These are phyloP conservation scores for Phytophthora syringae DNA, from an alignment of 352 stramenopile species.

Conservation along the genomic window DNA sequence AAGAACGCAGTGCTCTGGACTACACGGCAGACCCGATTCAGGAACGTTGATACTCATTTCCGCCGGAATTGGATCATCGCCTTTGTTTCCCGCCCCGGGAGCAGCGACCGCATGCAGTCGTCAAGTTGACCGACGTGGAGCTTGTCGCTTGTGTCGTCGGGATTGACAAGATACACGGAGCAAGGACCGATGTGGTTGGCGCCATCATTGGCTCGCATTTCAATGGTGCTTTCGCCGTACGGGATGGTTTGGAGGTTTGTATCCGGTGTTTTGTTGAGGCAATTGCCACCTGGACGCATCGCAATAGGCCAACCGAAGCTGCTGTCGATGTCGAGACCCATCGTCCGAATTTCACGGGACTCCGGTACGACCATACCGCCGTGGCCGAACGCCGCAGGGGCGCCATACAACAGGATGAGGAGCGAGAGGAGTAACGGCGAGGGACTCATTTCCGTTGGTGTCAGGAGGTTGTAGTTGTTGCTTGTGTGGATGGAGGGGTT, in stretches of 20 bases:
- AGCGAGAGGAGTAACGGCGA: constrained; percentile 3
- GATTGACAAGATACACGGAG: constrained; percentile 45
- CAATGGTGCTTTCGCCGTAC: constrained; percentile 41
- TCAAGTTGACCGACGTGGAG: constrained; percentile 41
- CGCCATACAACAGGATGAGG: background rate
- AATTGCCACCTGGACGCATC: constrained; percentile 44
- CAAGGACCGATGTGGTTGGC: constrained; percentile 53
- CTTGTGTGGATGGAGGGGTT: constrained; percentile 4
- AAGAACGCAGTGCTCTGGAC: constrained; percentile 35
- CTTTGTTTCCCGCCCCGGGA: constrained; percentile 38
- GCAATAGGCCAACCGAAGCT: constrained; percentile 40
- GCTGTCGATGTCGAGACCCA: constrained; percentile 44
- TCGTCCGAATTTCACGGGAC: constrained; percentile 46
- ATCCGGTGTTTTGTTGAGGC: constrained; percentile 40
- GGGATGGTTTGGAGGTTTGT: constrained; percentile 38
- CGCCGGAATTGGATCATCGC: constrained; percentile 34
- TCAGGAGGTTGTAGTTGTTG: too few relatives aligned
- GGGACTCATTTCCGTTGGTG: constrained; percentile 12
- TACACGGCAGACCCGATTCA: constrained; percentile 32
- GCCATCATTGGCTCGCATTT: constrained; percentile 48
- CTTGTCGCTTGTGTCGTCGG: constrained; percentile 31
- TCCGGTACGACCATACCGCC: constrained; percentile 43
- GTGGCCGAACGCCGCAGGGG: constrained; percentile 22
- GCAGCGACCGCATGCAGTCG: constrained; percentile 53
- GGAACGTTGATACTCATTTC: constrained; percentile 46